Conservation (phyloP, 2,329 filamentous ascomycete genomes). For the Neonectria faginata region DNA sequence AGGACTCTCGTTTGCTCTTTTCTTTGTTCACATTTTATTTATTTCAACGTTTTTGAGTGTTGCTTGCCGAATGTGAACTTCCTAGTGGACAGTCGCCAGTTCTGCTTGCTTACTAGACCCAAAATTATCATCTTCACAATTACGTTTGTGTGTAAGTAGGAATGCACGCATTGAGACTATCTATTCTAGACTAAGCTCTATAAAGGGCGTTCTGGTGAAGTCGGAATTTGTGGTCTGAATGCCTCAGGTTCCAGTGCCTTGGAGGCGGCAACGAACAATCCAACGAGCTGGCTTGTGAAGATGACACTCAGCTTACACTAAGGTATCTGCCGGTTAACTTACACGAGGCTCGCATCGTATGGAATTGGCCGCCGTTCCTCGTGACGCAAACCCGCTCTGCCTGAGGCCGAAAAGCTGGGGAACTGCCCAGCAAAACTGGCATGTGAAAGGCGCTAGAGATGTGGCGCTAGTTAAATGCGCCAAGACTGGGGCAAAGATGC, state of each 20-base stretch:
- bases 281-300: neutral
- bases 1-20: neutral
- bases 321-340: neutral
- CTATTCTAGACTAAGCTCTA: no score
- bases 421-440: constrained; percentile 28
- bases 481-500: constrained; percentile 47
- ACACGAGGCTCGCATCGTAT: neutral
- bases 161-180: no score
- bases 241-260: neutral
- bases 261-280: neutral
- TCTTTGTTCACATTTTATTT: neutral
- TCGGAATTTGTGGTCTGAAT: no score
- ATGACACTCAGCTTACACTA: constrained; percentile 9
- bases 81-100: neutral
- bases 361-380: constrained; percentile 15
- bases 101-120: neutral
- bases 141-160: no score
- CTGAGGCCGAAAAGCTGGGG: constrained; percentile 43
- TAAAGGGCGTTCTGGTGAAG: neutral
- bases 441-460: constrained; percentile 49
- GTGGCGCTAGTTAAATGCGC: constrained; percentile 23
- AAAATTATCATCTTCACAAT: no score
- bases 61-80: neutral
- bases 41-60: neutral
- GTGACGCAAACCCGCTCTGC: constrained; percentile 34